Base-by-base conservation (phyloP, 805 yeast species). In the Cyberlindnera mrakii region DNA sequence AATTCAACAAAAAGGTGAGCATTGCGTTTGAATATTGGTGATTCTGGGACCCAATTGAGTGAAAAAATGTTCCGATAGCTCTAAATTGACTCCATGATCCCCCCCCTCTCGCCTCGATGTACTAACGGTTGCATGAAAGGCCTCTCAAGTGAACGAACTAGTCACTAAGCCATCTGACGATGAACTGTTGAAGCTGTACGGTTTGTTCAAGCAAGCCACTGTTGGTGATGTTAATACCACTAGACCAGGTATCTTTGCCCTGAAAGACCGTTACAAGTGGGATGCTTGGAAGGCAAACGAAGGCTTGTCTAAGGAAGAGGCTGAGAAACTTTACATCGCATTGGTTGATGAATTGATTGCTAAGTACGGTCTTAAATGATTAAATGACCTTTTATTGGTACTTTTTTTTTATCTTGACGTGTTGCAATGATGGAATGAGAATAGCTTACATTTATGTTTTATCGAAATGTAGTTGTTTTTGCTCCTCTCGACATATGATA, bases 251-350 rank as follows among this genome's bases (percentile, higher is more conserved):
- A 68, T 85, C 46, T 87, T 93, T 65, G 95, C 89, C 70, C 76
- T 93, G 71, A 88, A 85, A 72, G 97, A 91, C 55, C 89, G 95
- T 70, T 85, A 86, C 78, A 93, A 93, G 75, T 93, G 98, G 98
- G 91, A 90, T 63, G 77, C 98, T 8, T 93, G 98, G 98, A 82
- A 82, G 58, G 81, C 80, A 57, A 71, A 82, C 60, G 84, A 85
- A 71, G 99, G 99, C 45, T 77, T 77, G 48, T 67, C 88, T 33
- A 85, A 85, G 67, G 95, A 79, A 55, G 97, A 88, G 30, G 99
- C 99, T 47, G 98, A 91, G 74, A 51, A 74, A 55, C 74, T 88
- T 66, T 78, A 85, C 71, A 85, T 85, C 59, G 82, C 63, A 9
- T 68, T 84, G 35, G 91, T 79, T 42, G 79, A 78, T 53, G 76